Conservation (phyloP, 2,329 filamentous ascomycete species). For the Ophiostoma montium region DNA sequence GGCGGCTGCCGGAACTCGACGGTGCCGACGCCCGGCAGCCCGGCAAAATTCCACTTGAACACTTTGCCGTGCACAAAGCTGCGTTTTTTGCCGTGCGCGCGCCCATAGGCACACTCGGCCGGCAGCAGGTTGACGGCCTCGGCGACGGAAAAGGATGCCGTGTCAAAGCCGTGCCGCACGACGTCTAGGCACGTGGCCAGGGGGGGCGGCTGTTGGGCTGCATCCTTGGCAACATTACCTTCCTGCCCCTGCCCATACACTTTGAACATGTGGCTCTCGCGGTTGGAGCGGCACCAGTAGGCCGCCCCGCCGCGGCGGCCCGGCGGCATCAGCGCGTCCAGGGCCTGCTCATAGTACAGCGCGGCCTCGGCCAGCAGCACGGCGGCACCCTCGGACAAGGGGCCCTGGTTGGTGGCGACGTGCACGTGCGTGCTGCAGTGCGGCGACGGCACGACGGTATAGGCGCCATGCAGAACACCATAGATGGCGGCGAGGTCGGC, state of each 20-base stretch:
- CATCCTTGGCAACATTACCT: conserved; percentile 12
- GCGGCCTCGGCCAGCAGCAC: conserved; percentile 18
- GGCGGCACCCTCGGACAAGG: conserved; percentile 17
- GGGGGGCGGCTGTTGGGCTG: not conserved
- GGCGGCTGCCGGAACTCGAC: conserved; percentile 25
- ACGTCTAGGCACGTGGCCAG: conserved; percentile 14
- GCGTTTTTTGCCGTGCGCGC: conserved; percentile 17
- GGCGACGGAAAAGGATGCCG: not conserved
- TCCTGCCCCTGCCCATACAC: conserved; percentile 15
- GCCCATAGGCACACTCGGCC: conserved; percentile 19
- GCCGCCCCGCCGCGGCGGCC: conserved; percentile 13
- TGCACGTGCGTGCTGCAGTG: conserved; percentile 26
- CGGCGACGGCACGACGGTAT: conserved; percentile 15
- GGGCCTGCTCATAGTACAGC: conserved; percentile 22
- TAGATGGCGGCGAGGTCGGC: conserved; percentile 21
- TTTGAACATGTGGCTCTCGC: conserved; percentile 16
- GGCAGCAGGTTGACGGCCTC: conserved; percentile 22
- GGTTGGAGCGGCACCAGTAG: conserved; percentile 25
- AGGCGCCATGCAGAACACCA: conserved; percentile 16
- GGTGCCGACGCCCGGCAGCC: conserved; percentile 16
- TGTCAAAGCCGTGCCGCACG: conserved; percentile 13
- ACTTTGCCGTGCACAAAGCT: conserved; percentile 26
- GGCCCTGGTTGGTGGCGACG: conserved; percentile 16
- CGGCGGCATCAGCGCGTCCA: conserved; percentile 20
- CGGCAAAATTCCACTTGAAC: conserved; percentile 27